These are phyloP conservation scores for Hygrophoropsis aurantiaca DNA, from an alignment of 768 basidiomycete species.

Conservation along the genomic window DNA sequence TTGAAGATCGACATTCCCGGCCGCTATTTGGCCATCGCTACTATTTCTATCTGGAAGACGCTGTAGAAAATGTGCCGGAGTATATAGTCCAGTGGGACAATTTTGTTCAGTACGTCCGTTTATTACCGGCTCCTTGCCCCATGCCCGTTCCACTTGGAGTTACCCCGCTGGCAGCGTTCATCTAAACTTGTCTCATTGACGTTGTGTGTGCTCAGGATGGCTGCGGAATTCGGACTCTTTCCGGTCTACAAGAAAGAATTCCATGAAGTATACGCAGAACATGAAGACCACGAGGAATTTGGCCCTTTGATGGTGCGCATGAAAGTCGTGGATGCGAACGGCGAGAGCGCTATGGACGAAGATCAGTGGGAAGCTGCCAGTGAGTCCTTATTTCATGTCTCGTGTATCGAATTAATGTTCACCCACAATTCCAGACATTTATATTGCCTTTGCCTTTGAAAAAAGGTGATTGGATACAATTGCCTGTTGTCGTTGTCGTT, in stretches of 20 bases:
- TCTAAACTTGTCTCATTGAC: slow-evolving; percentile 10
- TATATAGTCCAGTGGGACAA: slow-evolving; percentile 96
- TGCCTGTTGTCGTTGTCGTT: background rate
- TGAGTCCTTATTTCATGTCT: slow-evolving; percentile 43
- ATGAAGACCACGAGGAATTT: slow-evolving; percentile 79
- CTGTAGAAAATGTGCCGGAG: slow-evolving; percentile 96
- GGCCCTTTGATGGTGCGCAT: slow-evolving; percentile 82
- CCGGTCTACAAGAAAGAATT: slow-evolving; percentile 85
- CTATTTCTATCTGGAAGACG: slow-evolving; percentile 90
- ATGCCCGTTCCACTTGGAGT: no score
- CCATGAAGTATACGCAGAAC: slow-evolving; percentile 83
- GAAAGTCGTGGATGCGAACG: slow-evolving; percentile 85
- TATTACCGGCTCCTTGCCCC: background rate
- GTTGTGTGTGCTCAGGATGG: slow-evolving; percentile 55
- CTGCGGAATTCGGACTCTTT: slow-evolving; percentile 74
- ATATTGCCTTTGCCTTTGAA: slow-evolving; percentile 90
- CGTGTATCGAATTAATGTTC: background rate
- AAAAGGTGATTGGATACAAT: slow-evolving; percentile 41
- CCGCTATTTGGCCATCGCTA: slow-evolving; percentile 89
- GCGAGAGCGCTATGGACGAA: slow-evolving; percentile 90
- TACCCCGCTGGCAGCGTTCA: no score
- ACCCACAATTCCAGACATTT: slow-evolving; percentile 62
- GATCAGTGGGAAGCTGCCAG: slow-evolving; percentile 99
- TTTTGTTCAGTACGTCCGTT: slow-evolving; percentile 69
- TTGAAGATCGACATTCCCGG: slow-evolving; percentile 65